These are phyloP conservation scores for Syncephalastrum sp. DNA, from an alignment of 371 early-diverging fungal genomes.

Conservation along the genomic window DNA sequence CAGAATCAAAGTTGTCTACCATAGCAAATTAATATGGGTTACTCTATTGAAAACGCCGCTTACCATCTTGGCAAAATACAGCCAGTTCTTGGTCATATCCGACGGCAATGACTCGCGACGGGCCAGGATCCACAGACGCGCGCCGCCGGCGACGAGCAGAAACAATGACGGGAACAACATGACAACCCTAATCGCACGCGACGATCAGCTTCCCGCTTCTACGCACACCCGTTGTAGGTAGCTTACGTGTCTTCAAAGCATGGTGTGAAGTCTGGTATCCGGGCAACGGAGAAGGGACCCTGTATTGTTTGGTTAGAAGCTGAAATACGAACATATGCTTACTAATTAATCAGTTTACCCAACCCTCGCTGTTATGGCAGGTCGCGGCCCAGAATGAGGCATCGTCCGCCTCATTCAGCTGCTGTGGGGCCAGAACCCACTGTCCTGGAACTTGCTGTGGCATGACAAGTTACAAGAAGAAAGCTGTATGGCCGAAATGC, in stretches of 20 bases:
- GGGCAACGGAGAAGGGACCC: slow-evolving; percentile 65
- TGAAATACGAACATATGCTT: too few relatives aligned
- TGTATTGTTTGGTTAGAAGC: slow-evolving; percentile 23
- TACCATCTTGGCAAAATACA: slow-evolving; percentile 59
- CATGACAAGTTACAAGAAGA: slow-evolving; percentile 5
- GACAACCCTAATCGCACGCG: slow-evolving; percentile 24
- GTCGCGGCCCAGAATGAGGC: slow-evolving; percentile 15
- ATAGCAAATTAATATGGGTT: background rate
- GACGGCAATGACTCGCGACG: slow-evolving; percentile 34
- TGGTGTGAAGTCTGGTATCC: slow-evolving; percentile 69
- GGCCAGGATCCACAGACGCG: slow-evolving; percentile 44
- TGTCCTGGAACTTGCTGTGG: slow-evolving; percentile 22
- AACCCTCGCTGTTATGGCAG: slow-evolving; percentile 44
- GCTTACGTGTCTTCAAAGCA: slow-evolving; percentile 73
- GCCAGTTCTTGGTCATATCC: slow-evolving; percentile 45
- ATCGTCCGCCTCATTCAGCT: slow-evolving; percentile 1
- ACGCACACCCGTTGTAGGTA: background rate
- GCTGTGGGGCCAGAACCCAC: slow-evolving; percentile 12
- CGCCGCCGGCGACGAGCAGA: slow-evolving; percentile 50
- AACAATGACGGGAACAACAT: slow-evolving; percentile 45
- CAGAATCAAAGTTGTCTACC: slow-evolving; percentile 29
- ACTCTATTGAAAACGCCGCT: background rate
- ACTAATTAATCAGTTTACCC: slow-evolving; percentile 26
- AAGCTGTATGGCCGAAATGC: too few relatives aligned
- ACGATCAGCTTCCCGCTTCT: background rate